These are phyloP conservation scores for Tetrahymena malaccensis DNA, from an alignment of 73 alveolate genomes.

Conservation along the genomic window DNA sequence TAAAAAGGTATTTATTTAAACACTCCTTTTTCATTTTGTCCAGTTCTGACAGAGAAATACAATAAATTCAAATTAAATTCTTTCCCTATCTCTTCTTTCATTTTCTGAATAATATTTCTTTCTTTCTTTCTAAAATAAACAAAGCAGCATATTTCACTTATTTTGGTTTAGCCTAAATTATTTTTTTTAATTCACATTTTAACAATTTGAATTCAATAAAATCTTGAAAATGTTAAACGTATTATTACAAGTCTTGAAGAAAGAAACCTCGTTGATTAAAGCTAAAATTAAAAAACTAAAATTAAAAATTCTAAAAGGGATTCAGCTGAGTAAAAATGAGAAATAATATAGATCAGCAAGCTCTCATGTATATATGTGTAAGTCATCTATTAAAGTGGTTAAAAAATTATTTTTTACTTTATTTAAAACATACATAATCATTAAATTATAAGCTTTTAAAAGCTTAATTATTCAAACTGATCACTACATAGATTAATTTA, in stretches of 20 bases:
- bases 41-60: not conserved
- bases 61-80: not conserved
- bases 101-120: not conserved
- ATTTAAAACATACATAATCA: too few species aligned
- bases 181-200: not conserved
- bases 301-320: not conserved
- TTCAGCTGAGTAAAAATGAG: not conserved
- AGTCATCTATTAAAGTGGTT: too few species aligned
- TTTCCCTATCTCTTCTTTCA: not conserved
- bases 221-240: not conserved
- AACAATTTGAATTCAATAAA: not conserved
- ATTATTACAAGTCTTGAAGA: not conserved
- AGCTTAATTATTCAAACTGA: too few species aligned
- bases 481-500: too few species aligned
- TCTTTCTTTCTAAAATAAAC: too few species aligned
- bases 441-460: too few species aligned
- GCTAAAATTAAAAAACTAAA: not conserved
- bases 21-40: not conserved
- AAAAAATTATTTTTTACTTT: too few species aligned
- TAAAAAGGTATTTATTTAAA: not conserved
- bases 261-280: not conserved
- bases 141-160: not conserved
- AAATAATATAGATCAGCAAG: too few species aligned
- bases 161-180: not conserved
- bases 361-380: too few species aligned